Percentiles rank a stretch among this genome's conserved stretches.
These are phyloP conservation scores for Penicillium sumatraense DNA, from an alignment of 2,329 filamentous ascomycete species.

Conservation along the genomic window DNA sequence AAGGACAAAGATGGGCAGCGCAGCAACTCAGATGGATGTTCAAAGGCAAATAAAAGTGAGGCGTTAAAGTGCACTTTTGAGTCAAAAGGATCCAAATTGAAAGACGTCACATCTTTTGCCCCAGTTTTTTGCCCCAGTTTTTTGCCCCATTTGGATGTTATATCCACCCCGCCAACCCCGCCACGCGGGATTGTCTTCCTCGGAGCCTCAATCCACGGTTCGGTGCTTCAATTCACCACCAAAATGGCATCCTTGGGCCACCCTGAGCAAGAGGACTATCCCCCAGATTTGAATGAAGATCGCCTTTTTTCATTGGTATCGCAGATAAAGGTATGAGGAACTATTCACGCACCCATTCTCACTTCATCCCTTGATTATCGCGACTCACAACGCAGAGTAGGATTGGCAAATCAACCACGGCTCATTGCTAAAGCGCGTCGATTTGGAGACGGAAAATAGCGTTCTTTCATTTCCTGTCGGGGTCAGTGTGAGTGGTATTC, in stretches of 20 bases:
- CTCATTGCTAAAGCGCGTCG: constrained; percentile 42
- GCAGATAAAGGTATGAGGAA: background rate
- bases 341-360: background rate
- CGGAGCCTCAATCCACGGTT: background rate
- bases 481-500: constrained; percentile 28
- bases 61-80: background rate
- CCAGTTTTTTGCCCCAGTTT: background rate
- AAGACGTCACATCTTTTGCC: background rate
- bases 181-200: background rate
- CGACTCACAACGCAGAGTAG: constrained; percentile 13
- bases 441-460: constrained; percentile 29
- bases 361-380: background rate
- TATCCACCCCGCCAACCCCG: background rate
- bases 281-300: constrained; percentile 42
- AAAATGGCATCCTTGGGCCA: background rate
- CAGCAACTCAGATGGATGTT: background rate
- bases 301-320: constrained; percentile 22
- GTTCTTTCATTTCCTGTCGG: constrained; percentile 38
- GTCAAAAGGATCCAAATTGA: background rate
- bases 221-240: background rate
- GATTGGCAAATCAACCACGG: constrained; percentile 51
- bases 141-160: background rate
- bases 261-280: constrained; percentile 14
- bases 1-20: background rate
- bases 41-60: background rate